A percentile compares a stretch with the other conserved stretches of the same genome.
phyloP scores from a whole-genome alignment of 352 stramenopile species.

The Elongisporangium prolatum region DNA sequence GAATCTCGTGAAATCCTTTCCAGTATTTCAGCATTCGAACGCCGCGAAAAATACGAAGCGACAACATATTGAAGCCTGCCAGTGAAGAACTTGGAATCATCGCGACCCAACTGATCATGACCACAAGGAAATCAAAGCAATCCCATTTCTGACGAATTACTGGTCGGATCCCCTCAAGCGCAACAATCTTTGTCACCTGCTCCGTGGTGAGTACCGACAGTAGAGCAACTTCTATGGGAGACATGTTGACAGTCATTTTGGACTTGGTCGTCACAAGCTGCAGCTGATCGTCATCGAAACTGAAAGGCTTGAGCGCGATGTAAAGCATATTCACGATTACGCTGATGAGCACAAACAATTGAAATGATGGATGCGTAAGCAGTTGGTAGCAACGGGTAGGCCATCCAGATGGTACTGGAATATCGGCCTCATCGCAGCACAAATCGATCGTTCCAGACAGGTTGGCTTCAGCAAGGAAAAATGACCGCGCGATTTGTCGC shows the following conservation, averaged over 20 bases:
- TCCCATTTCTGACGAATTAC: conserved; percentile 67
- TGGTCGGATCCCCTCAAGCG: conserved; percentile 53
- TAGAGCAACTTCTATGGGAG: conserved; percentile 49
- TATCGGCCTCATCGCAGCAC: conserved; percentile 35
- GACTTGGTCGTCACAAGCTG: background rate
- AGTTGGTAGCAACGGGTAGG: conserved; percentile 65
- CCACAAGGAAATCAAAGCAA: conserved; percentile 55
- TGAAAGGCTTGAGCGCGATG: conserved; percentile 60
- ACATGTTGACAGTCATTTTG: conserved; percentile 38
- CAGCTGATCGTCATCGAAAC: conserved; percentile 29
- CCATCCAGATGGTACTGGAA: conserved; percentile 38
- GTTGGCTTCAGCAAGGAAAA: conserved; percentile 52
- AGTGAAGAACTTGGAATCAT: conserved; percentile 36
- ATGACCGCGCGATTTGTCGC: conserved; percentile 46
- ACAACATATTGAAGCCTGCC: conserved; percentile 64
- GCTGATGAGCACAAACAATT: conserved; percentile 59
- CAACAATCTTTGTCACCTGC: conserved; percentile 57
- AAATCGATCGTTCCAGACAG: conserved; percentile 40
- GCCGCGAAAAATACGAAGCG: conserved; percentile 67
- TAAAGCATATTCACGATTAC: conserved; percentile 65
- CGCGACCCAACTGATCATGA: conserved; percentile 61
- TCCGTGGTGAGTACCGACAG: conserved; percentile 65
- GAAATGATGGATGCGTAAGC: conserved; percentile 64
- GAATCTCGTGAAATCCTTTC: conserved; percentile 72
- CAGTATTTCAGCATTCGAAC: conserved; percentile 66